These are phyloP conservation scores for Cordyceps farinosa DNA, from an alignment of 2,329 filamentous ascomycete genomes.

Conservation along the genomic window DNA sequence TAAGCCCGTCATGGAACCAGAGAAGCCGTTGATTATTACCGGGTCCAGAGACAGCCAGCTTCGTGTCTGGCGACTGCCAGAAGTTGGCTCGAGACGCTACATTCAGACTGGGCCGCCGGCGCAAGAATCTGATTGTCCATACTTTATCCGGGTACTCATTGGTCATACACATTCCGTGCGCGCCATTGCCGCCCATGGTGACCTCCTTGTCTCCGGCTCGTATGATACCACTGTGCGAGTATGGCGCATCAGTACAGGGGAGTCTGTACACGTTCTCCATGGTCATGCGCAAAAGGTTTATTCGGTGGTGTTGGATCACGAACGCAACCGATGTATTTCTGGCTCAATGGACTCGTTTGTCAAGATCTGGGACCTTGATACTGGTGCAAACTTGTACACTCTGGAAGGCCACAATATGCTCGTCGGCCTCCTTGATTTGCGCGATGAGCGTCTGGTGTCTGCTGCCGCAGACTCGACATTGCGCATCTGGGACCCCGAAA, in stretches of 20 bases:
- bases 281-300: constrained; percentile 95
- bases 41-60: constrained; percentile 93
- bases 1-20: constrained; percentile 79
- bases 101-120: constrained; percentile 74
- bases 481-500: constrained; percentile 95
- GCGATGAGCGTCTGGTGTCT: constrained; percentile 85
- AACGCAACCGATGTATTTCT: constrained; percentile 91
- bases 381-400: constrained; percentile 79
- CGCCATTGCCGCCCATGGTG: constrained; percentile 89
- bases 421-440: constrained; percentile 86
- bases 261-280: constrained; percentile 75
- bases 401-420: constrained; percentile 90
- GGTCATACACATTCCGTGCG: constrained; percentile 93
- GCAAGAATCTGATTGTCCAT: constrained; percentile 79
- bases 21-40: constrained; percentile 93
- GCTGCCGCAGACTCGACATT: constrained; percentile 94
- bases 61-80: constrained; percentile 89
- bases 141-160: constrained; percentile 81
- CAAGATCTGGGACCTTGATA: constrained; percentile 94
- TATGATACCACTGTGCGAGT: constrained; percentile 95
- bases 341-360: constrained; percentile 98
- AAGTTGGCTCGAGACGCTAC: constrained; percentile 70
- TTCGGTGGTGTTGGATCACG: constrained; percentile 89
- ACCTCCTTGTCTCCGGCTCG: constrained; percentile 94
- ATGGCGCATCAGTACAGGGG: constrained; percentile 95